Conservation (phyloP, 2,329 filamentous ascomycete genomes). For the Neopestalotiopsis clavispora region DNA sequence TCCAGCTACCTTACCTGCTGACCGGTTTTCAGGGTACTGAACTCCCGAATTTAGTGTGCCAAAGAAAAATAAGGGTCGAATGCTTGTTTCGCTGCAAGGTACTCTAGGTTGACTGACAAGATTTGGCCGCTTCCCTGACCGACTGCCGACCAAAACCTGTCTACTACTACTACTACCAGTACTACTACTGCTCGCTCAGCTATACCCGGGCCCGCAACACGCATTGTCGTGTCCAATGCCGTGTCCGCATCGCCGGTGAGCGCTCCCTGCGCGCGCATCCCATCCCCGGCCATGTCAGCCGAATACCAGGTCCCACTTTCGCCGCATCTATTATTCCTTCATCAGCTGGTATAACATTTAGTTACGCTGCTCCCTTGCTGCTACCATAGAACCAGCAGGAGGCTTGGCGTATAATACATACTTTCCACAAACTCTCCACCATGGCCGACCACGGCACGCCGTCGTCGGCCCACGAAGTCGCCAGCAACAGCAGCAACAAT, state of each 20-base stretch:
- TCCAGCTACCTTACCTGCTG: not conserved
- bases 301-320: conserved; percentile 5
- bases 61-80: not conserved
- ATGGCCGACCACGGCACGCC: conserved; percentile 21
- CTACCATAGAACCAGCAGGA: not conserved
- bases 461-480: conserved; percentile 18
- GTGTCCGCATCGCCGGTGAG: not conserved
- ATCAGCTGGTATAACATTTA: not conserved
- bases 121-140: not conserved
- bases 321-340: not conserved
- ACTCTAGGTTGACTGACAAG: not conserved
- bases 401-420: not conserved
- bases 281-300: conserved; percentile 7
- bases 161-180: not conserved
- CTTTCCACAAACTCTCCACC: not conserved
- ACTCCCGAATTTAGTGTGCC: not conserved
- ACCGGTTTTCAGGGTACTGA: not conserved
- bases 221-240: not conserved
- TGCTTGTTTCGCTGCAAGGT: not conserved
- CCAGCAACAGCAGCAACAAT: conserved; percentile 13
- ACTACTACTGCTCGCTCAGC: not conserved
- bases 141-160: not conserved
- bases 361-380: not conserved
- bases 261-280: conserved; percentile 3
- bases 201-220: not conserved